Percentiles rank a stretch among this genome's conserved stretches.
Conservation (phyloP, 495 filamentous ascomycete species). For the Xylaria curta region DNA sequence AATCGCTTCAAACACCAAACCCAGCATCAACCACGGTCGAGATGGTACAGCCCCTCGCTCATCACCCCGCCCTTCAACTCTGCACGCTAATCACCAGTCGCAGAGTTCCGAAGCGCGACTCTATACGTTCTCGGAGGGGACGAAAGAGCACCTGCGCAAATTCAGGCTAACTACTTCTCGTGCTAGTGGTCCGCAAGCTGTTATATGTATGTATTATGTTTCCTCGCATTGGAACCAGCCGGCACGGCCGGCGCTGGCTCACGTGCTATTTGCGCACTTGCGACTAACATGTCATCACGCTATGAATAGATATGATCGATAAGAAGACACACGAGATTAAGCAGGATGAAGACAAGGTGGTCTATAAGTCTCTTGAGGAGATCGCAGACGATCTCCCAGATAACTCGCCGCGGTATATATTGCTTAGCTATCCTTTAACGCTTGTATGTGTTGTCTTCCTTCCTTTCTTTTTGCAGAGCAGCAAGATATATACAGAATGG, state of each 20-base stretch:
- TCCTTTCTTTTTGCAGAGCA: background rate
- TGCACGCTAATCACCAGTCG: slow-evolving; percentile 14
- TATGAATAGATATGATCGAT: slow-evolving; percentile 75
- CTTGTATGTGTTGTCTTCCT: slow-evolving; percentile 59
- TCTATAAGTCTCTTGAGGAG: slow-evolving; percentile 79
- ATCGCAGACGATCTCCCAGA: slow-evolving; percentile 92
- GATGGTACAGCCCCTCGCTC: slow-evolving; percentile 23
- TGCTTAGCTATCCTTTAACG: slow-evolving; percentile 88
- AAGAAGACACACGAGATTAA: slow-evolving; percentile 85
- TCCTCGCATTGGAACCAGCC: slow-evolving; percentile 23
- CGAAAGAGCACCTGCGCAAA: slow-evolving; percentile 83
- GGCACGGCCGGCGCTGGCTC: background rate
- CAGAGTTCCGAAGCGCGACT: slow-evolving; percentile 84
- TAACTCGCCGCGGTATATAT: slow-evolving; percentile 83
- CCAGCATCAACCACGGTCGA: background rate
- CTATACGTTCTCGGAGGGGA: slow-evolving; percentile 91
- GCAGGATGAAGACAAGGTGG: slow-evolving; percentile 69
- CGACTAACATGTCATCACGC: slow-evolving; percentile 6
- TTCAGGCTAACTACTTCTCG: slow-evolving; percentile 91
- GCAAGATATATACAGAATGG: background rate
- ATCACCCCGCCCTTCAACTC: slow-evolving; percentile 21
- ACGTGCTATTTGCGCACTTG: too few species aligned
- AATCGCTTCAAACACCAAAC: background rate
- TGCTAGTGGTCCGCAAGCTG: slow-evolving; percentile 84
- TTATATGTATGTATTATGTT: slow-evolving; percentile 81